Evolutionary conservation across 495 filamentous ascomycete genomes (phyloP), one percentile per base, ranked within the genome.

Genomic region (Parathielavia appendiculata): DNA sequence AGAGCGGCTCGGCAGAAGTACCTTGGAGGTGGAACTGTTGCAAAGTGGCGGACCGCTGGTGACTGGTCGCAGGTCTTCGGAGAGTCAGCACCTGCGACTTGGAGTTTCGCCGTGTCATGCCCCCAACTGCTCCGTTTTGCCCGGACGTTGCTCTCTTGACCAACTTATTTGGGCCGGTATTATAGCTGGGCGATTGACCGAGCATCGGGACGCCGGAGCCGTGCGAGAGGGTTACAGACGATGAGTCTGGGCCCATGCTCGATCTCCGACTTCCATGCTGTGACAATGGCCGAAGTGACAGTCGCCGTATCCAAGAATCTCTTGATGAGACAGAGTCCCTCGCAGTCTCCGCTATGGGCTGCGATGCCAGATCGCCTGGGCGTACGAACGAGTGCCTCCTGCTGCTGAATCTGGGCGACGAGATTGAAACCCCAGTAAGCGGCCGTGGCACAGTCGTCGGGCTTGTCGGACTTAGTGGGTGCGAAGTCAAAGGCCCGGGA

Each of bases 11-110:
- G 6, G 54, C 43, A 13, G 63, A 54, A 30, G 56, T 48, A 9
- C 51, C 56, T 22, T 63, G 54, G 8, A 46, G 57, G 46, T 66
- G 70, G 40, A 79, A 73, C 40, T 85, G 78, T 57, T 83, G 81
- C 40, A 89, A 72, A 1, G 86, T 88, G 17, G 86, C 87, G 3
- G 88, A 86, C 57, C 90, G 79, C 70, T 95, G 91, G 72, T 95
- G 86, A 70, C 90, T 95, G 17, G 91, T 95, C 17, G 88, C 91
- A 20, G 91, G 91, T 66, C 90, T 78, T 55, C 88, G 81, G 49
- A 91, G 74, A 6, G 79, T 81, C 14, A 82, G 72, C 53, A 83
- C 67, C 60, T 83, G 78, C 17, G 83, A 76, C 45, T 65, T 79
- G 5, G 82, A 81, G 46, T 73, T 64, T 54, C 70, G 71, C 56